A percentile compares a stretch with the other conserved stretches of the same genome.
phyloP scores from a whole-genome alignment of 2,329 filamentous ascomycete species.

The Xylaria sp. region DNA sequence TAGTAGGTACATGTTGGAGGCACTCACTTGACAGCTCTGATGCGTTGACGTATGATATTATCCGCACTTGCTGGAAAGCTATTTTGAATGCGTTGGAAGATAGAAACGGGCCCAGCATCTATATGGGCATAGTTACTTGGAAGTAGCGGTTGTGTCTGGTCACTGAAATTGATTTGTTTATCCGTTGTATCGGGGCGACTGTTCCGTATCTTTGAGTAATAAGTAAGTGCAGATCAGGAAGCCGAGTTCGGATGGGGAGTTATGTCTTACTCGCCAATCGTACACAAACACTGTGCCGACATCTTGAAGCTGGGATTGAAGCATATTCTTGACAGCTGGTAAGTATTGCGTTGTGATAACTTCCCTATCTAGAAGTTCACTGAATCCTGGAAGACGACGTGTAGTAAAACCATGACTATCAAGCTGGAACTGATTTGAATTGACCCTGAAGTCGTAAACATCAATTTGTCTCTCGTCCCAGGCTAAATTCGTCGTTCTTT shows the following conservation, averaged over 20 bases:
- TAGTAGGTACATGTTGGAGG: not conserved
- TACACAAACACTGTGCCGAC: slow-evolving; percentile 24
- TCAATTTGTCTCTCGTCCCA: slow-evolving; percentile 22
- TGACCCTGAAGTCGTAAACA: slow-evolving; percentile 21
- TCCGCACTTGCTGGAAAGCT: slow-evolving; percentile 16
- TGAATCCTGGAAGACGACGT: slow-evolving; percentile 16
- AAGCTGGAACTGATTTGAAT: slow-evolving; percentile 18
- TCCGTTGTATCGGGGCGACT: slow-evolving; percentile 14
- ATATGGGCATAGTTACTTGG: slow-evolving; percentile 26
- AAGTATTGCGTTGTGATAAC: slow-evolving; percentile 24
- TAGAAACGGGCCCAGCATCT: slow-evolving; percentile 11
- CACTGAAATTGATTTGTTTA: slow-evolving; percentile 21
- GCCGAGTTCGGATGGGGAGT: not conserved
- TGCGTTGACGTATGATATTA: slow-evolving; percentile 22
- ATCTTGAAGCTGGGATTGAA: slow-evolving; percentile 15
- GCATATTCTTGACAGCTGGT: slow-evolving; percentile 26
- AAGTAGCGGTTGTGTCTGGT: slow-evolving; percentile 19
- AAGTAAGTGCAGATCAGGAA: not conserved
- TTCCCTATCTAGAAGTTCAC: slow-evolving; percentile 5
- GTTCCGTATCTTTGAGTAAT: slow-evolving; percentile 16
- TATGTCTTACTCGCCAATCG: slow-evolving; percentile 24
- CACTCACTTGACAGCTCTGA: slow-evolving; percentile 28
- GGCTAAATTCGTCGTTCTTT: slow-evolving; percentile 18
- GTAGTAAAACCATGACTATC: slow-evolving; percentile 28
- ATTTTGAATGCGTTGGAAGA: slow-evolving; percentile 20